Conservation (phyloP, 1,139 yeast genomes). For the Pneumocystis murina region DNA sequence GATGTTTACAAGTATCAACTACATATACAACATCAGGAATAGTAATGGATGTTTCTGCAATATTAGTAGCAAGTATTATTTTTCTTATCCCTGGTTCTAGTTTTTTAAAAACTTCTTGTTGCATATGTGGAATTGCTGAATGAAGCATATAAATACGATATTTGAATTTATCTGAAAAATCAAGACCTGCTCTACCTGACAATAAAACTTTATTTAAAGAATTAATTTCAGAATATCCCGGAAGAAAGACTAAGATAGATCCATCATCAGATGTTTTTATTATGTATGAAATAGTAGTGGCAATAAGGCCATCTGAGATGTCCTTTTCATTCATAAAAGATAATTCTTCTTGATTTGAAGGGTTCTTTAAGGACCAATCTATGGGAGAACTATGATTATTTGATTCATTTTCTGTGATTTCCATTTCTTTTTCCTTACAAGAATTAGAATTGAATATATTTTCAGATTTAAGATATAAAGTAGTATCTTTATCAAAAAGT, state of each 20-base stretch:
- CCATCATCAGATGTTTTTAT: constrained; percentile 6
- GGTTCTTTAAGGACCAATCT: constrained; percentile 3
- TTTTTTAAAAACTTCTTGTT: constrained; percentile 44
- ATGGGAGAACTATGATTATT: constrained; percentile 4
- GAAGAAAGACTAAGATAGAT: constrained; percentile 57
- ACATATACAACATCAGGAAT: constrained; percentile 77
- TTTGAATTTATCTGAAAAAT: constrained; percentile 46
- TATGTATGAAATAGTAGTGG: constrained; percentile 6
- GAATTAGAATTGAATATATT: neutral
- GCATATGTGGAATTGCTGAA: constrained; percentile 57
- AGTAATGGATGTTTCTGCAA: constrained; percentile 59
- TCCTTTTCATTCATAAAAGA: constrained; percentile 8
- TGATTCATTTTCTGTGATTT: constrained; percentile 5
- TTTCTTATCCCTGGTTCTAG: constrained; percentile 41
- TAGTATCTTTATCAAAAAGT: constrained; percentile 4
- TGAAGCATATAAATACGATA: constrained; percentile 44
- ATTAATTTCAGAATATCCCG: constrained; percentile 66
- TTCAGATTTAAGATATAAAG: constrained; percentile 4
- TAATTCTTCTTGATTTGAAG: constrained; percentile 2
- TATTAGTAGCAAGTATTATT: constrained; percentile 63
- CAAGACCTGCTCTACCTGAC: constrained; percentile 31
- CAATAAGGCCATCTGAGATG: constrained; percentile 10
- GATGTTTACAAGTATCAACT: constrained; percentile 60
- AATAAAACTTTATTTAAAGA: constrained; percentile 52
- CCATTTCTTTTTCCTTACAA: constrained; percentile 5